phyloP scores from a whole-genome alignment of 345 rosid species.

The Citrus sp. region DNA sequence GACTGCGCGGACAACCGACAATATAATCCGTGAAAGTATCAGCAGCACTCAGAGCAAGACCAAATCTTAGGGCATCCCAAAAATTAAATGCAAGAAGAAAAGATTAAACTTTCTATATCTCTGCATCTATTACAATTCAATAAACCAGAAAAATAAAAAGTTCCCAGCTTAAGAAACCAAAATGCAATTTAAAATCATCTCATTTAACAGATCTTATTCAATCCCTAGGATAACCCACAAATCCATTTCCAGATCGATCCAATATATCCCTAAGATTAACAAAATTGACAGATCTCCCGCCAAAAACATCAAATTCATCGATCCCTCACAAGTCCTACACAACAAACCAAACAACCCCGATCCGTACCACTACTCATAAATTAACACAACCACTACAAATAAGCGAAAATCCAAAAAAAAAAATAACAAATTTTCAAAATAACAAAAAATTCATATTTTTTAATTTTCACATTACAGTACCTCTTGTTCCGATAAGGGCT shows the following conservation, averaged over 20 bases:
- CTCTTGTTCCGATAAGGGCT: conserved; percentile 55
- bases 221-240: neutral
- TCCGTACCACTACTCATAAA: neutral
- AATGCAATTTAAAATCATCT: neutral
- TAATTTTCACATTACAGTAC: conserved; percentile 7
- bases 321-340: conserved; percentile 1
- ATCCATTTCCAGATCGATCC: conserved; percentile 1
- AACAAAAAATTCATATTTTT: neutral
- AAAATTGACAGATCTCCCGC: conserved; percentile 4
- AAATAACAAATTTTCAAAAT: neutral
- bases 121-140: neutral
- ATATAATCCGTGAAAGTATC: neutral
- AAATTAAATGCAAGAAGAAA: no score
- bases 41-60: neutral
- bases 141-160: neutral
- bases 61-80: neutral
- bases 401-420: neutral
- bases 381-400: neutral
- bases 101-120: neutral
- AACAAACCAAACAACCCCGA: neutral
- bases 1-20: no score
- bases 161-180: neutral
- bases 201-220: conserved; percentile 25
- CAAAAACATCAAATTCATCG: neutral
- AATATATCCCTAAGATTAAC: neutral